phyloP scores from a whole-genome alignment of 495 filamentous ascomycete genomes.

The Neurospora discreta region DNA sequence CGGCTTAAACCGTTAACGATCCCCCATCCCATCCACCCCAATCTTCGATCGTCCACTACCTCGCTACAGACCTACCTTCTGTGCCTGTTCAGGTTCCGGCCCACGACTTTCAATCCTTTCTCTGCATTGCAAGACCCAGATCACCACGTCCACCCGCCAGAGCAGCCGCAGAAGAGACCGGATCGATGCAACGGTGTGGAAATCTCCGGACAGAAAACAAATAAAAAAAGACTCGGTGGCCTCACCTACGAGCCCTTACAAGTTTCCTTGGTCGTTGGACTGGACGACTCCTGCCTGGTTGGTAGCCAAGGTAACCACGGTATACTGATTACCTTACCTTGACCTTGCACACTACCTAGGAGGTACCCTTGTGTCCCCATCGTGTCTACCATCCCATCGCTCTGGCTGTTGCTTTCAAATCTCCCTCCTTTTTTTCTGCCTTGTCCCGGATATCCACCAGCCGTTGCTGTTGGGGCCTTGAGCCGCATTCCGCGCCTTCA shows the following conservation, averaged over 20 bases:
- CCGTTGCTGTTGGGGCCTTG: neutral
- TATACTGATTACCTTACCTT: neutral
- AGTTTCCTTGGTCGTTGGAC: neutral
- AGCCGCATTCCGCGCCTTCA: neutral
- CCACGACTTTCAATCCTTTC: neutral
- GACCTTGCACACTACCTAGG: neutral
- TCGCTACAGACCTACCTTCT: neutral
- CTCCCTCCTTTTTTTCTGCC: neutral
- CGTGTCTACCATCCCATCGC: neutral
- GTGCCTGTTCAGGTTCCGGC: neutral
- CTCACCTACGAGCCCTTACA: neutral
- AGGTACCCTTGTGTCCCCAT: neutral
- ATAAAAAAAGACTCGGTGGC: neutral
- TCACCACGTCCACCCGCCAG: neutral
- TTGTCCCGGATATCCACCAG: neutral
- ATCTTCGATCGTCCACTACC: neutral
- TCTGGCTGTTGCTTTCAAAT: neutral
- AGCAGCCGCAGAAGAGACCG: neutral
- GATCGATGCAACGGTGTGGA: neutral
- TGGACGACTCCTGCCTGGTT: neutral
- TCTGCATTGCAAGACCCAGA: neutral
- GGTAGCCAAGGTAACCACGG: neutral
- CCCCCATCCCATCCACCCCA: neutral
- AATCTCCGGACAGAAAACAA: neutral
- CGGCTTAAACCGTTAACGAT: neutral